A percentile compares a stretch with the other conserved stretches of the same genome.
Evolutionary conservation across 75 land plant species (phyloP).

Genomic region (Chamaecyparis obtusa): DNA sequence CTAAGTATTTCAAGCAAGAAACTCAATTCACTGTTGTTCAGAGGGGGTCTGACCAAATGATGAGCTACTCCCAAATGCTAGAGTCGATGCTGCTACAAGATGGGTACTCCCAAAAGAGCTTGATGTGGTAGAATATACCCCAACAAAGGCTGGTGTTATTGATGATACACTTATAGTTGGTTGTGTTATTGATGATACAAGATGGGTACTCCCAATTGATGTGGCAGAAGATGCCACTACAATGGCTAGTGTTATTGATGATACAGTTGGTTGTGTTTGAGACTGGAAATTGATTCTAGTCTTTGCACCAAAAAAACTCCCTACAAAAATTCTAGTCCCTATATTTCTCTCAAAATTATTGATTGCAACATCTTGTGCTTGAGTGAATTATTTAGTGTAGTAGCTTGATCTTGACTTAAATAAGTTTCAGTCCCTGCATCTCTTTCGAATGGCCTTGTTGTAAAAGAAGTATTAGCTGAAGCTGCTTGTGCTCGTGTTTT

Average conservation of each 20-base stretch:
- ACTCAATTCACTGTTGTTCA: constrained; percentile 53
- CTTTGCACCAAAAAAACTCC: no score
- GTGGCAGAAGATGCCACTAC: constrained; percentile 54
- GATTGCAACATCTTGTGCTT: constrained; percentile 82
- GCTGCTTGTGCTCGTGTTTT: no score
- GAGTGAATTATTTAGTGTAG: constrained; percentile 2
- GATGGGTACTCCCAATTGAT: constrained; percentile 44
- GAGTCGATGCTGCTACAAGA: constrained; percentile 15
- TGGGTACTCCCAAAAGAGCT: no score
- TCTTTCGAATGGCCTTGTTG: constrained; percentile 36
- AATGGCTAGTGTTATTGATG: constrained; percentile 58
- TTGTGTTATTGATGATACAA: no score
- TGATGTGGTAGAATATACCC: no score
- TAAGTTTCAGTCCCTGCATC: constrained; percentile 39
- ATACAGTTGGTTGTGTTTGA: constrained; percentile 44
- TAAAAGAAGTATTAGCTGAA: constrained; percentile 83
- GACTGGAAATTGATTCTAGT: no score
- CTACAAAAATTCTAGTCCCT: no score
- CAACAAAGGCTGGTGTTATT: no score
- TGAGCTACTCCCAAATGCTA: constrained; percentile 65
- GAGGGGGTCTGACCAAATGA: constrained; percentile 29
- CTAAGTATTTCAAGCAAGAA: background rate
- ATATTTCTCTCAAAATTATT: no score
- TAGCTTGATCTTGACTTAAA: constrained; percentile 29
- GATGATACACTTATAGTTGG: no score